These are phyloP conservation scores for Skeletonema tropicum DNA, from an alignment of 108 stramenopile species.

Conservation along the genomic window DNA sequence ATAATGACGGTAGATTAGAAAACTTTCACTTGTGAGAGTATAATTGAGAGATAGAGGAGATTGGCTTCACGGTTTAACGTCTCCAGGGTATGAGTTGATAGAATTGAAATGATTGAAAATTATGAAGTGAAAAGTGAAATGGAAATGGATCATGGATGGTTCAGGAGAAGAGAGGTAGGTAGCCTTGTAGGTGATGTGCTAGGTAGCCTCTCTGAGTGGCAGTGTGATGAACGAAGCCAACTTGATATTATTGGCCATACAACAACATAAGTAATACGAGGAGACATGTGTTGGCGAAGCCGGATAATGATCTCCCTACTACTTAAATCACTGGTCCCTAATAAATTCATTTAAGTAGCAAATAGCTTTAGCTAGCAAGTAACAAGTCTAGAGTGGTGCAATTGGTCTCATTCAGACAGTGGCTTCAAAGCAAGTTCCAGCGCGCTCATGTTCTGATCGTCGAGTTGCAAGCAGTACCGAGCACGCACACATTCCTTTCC, in stretches of 20 bases:
- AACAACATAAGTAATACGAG: too few relatives aligned
- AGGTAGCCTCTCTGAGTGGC: not conserved
- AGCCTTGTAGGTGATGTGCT: not conserved
- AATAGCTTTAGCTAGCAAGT: not conserved
- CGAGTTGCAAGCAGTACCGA: constrained; percentile 32
- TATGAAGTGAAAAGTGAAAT: not conserved
- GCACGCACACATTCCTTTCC: constrained; percentile 44
- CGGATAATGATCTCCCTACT: too few relatives aligned
- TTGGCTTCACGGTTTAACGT: not conserved
- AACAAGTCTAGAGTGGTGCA: not conserved
- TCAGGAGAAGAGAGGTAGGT: not conserved
- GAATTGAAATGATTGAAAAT: not conserved
- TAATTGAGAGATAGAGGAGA: not conserved
- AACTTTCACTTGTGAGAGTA: not conserved
- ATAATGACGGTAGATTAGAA: not conserved
- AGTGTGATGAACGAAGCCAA: too few relatives aligned
- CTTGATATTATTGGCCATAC: too few relatives aligned
- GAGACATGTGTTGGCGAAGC: too few relatives aligned
- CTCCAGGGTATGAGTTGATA: not conserved
- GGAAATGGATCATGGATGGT: too few relatives aligned
- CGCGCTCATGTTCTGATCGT: constrained; percentile 14
- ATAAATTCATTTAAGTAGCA: not conserved
- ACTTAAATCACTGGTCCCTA: too few relatives aligned
- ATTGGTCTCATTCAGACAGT: not conserved
- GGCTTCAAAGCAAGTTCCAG: constrained; percentile 19